A percentile compares a stretch with the other conserved stretches of the same genome.
These are phyloP conservation scores for Geosiphon pyriformis DNA, from an alignment of 192 early-diverging fungal species.

Conservation along the genomic window DNA sequence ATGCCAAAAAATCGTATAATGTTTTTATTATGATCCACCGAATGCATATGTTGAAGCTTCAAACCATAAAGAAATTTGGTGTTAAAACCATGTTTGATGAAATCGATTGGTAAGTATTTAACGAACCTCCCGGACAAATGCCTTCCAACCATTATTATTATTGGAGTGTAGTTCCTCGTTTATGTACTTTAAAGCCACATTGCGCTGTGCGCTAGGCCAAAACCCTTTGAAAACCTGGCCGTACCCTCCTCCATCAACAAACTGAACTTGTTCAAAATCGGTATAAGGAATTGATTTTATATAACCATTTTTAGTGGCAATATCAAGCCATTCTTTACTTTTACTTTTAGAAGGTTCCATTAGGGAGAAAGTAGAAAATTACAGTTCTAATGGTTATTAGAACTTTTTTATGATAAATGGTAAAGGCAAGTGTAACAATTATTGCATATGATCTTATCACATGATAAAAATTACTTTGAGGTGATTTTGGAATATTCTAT, in stretches of 20 bases:
- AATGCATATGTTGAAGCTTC: not conserved
- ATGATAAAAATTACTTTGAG: too few species aligned
- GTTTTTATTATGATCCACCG: not conserved
- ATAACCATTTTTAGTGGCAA: not conserved
- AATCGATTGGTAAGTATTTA: too few species aligned
- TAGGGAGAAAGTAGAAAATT: too few species aligned
- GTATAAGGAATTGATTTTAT: not conserved
- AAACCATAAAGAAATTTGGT: too few species aligned
- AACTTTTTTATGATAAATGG: too few species aligned
- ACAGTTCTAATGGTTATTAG: too few species aligned
- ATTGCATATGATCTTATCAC: too few species aligned
- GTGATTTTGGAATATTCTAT: too few species aligned
- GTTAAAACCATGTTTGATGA: too few species aligned
- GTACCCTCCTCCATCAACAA: not conserved
- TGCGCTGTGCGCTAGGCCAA: not conserved
- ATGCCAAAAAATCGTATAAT: not conserved
- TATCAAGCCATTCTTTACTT: not conserved
- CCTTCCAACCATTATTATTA: not conserved
- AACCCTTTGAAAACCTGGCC: not conserved
- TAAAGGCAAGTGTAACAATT: too few species aligned
- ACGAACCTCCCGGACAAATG: not conserved
- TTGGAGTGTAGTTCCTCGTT: not conserved
- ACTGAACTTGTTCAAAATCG: not conserved
- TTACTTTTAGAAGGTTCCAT: not conserved
- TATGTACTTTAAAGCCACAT: not conserved